A percentile compares a stretch with the other conserved stretches of the same genome.
phyloP scores from a whole-genome alignment of 306 rosid genomes.

The Canavalia ensiformis region DNA sequence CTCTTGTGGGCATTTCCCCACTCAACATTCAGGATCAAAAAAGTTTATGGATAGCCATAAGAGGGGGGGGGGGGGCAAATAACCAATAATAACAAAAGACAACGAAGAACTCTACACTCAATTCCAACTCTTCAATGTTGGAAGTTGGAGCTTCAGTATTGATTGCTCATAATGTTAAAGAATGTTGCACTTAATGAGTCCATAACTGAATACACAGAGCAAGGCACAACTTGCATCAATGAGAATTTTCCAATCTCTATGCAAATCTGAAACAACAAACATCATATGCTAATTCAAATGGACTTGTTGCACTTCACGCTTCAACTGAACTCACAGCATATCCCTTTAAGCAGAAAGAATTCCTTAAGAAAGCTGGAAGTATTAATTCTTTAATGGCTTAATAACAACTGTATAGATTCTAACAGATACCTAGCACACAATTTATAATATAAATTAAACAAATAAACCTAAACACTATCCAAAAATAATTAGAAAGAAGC shows the following conservation, averaged over 20 bases:
- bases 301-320: neutral
- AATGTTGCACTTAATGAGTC: neutral
- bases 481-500: constrained; percentile 22
- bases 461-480: constrained; percentile 26
- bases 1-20: neutral
- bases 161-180: neutral
- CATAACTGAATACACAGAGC: constrained; percentile 16
- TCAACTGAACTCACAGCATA: neutral
- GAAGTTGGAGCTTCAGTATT: neutral
- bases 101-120: neutral
- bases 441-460: constrained; percentile 23
- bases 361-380: constrained; percentile 21
- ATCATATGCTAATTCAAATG: neutral
- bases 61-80: neutral
- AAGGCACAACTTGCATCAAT: neutral
- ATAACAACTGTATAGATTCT: constrained; percentile 13
- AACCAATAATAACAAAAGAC: neutral
- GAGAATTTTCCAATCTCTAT: neutral
- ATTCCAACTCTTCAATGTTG: neutral
- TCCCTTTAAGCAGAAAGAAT: constrained; percentile 14
- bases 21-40: neutral
- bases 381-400: constrained; percentile 31
- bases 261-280: constrained; percentile 1
- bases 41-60: neutral
- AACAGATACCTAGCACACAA: constrained; percentile 4